Evolutionary conservation across 2,329 filamentous ascomycete species (phyloP), one percentile per base, ranked within the genome.

Genomic region (Eurotiales sp.): DNA sequence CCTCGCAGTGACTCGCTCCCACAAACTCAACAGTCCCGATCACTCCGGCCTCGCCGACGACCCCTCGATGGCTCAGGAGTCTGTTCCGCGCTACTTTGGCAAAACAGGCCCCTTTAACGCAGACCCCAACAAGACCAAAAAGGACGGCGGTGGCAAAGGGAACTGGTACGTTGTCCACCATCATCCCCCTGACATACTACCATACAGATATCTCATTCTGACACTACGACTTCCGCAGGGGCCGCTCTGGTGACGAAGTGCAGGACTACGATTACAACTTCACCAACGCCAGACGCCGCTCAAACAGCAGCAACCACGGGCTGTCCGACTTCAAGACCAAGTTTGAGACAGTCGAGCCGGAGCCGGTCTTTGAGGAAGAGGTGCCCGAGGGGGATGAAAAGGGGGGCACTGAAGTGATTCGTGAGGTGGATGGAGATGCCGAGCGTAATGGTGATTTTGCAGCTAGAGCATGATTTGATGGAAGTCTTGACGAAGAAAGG

Each of bases 111-210:
- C 87, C 67, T 77, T 83, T 63, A 90, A 90, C 66, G 78, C 80
- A 61, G 88, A 95, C 66, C 92, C 93, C 55, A 90, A 89, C 72
- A 93, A 95, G 79, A 86, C 87, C 68, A 99, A 99, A 85, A 99
- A 99, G 79, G 88, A 95, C 65, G 92, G 92, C 57, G 87, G 82
- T 60, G 92, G 92, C 61, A 91, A 88, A 73, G 90, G 87, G 67
- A 96, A 96, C 73, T 99, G 92, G 92, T 96, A 82, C 72, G 86
- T 64, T 50, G 36, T 23, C 15, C 46, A 49, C 41, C 11, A 40
- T n/a, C n/a, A n/a, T n/a, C n/a, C n/a, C n/a, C n/a, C n/a, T n/a
- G n/a, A n/a, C n/a, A n/a, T n/a, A n/a, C n/a, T n/a, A n/a, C n/a
- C n/a, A n/a, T n/a, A n/a, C n/a, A n/a, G n/a, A n/a, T n/a, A n/a